These are phyloP conservation scores for Lactarius deliciosus DNA, from an alignment of 768 basidiomycete species.

Conservation along the genomic window DNA sequence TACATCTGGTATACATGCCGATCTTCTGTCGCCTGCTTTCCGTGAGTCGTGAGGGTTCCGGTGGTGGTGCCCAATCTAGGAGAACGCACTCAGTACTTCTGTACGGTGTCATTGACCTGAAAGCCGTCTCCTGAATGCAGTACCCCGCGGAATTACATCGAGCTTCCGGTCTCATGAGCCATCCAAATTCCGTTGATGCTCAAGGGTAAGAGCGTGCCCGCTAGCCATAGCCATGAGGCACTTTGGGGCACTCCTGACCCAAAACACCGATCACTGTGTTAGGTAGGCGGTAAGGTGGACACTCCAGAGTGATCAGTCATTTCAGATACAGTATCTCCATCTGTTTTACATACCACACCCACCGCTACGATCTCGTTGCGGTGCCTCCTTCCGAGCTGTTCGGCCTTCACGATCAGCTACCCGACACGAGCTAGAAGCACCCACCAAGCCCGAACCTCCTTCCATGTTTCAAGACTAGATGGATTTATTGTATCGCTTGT, in stretches of 20 bases:
- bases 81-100: neutral
- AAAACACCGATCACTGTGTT: constrained; percentile 12
- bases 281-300: constrained; percentile 5
- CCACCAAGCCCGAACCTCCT: neutral
- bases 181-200: neutral
- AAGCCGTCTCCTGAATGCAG: neutral
- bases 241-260: neutral
- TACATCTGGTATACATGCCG: neutral
- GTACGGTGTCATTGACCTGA: neutral
- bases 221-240: constrained; percentile 7
- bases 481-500: neutral
- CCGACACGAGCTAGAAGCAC: neutral
- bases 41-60: neutral
- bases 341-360: neutral
- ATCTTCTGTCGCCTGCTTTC: neutral
- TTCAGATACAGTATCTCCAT: neutral
- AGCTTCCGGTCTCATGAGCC: neutral
- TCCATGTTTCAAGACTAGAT: neutral
- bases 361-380: neutral
- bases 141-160: neutral
- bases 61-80: neutral
- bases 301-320: neutral
- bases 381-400: neutral
- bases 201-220: neutral
- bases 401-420: neutral